Evolutionary conservation across 169 alveolate genomes (phyloP).

Genomic region (Cyclospora cayetanensis): DNA sequence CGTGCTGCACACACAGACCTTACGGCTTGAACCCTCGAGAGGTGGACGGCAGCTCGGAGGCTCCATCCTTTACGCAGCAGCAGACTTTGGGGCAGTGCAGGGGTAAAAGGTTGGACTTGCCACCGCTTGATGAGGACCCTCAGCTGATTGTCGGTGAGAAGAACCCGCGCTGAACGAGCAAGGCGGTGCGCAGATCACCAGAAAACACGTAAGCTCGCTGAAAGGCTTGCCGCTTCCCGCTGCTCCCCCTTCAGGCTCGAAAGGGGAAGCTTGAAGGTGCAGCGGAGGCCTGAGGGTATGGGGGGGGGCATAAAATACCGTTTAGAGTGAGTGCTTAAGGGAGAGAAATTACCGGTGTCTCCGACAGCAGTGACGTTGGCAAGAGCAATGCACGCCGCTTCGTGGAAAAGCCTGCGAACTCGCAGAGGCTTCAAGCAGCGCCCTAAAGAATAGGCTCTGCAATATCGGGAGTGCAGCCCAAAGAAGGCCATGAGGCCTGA

Average conservation of each 20-base stretch:
- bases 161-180: background rate
- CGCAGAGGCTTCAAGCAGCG: no score
- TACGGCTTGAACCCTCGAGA: slow-evolving; percentile 24
- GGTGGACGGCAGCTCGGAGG: background rate
- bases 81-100: slow-evolving; percentile 10
- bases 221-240: no score
- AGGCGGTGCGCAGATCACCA: no score
- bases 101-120: slow-evolving; percentile 5
- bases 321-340: slow-evolving; percentile 26
- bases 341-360: background rate
- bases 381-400: slow-evolving; percentile 13
- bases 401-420: background rate
- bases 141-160: slow-evolving; percentile 9
- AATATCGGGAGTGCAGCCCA: no score
- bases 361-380: background rate
- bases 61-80: background rate
- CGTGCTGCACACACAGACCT: slow-evolving; percentile 1
- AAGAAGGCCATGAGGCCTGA: background rate
- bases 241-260: no score
- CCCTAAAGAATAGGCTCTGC: no score
- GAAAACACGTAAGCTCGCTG: no score
- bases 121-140: background rate
- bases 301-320: no score
- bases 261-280: no score
- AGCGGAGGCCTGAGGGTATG: no score